Percentiles rank a stretch among this genome's conserved stretches.
phyloP scores from a whole-genome alignment of 2,329 filamentous ascomycete species.

The Diplodia corticola region DNA sequence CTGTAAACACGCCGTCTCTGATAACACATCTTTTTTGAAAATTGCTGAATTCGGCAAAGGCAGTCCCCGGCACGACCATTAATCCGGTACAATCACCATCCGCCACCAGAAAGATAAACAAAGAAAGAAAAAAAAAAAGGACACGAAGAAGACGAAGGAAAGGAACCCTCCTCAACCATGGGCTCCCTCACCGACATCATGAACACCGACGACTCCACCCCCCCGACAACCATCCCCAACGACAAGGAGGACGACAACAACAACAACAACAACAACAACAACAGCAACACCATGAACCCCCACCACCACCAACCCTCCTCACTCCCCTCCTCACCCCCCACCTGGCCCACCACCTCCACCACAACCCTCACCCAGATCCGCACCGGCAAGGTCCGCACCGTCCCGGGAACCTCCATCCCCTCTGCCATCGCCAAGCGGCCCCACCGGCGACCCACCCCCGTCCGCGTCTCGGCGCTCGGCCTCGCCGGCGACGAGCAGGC shows the following conservation, averaged over 20 bases:
- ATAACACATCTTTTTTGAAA: background rate
- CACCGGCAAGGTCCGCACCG: slow-evolving; percentile 55
- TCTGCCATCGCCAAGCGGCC: slow-evolving; percentile 60
- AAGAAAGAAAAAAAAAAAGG: background rate
- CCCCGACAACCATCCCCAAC: background rate
- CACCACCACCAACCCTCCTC: slow-evolving; percentile 28
- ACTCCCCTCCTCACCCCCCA: too few relatives aligned
- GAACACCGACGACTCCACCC: background rate
- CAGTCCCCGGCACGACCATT: background rate
- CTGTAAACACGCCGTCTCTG: background rate
- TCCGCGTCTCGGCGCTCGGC: slow-evolving; percentile 44
- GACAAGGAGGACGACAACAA: background rate
- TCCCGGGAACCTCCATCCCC: slow-evolving; percentile 52
- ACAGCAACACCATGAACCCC: background rate
- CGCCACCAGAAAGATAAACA: background rate
- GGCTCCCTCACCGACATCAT: background rate
- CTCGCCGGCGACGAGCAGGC: slow-evolving; percentile 64
- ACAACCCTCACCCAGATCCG: slow-evolving; percentile 60
- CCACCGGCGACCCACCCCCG: slow-evolving; percentile 26
- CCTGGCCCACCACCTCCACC: slow-evolving; percentile 26
- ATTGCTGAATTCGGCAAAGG: too few relatives aligned
- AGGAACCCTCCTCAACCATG: background rate
- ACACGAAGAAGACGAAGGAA: background rate
- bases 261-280: background rate
- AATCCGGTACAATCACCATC: background rate